phyloP scores from a whole-genome alignment of 305 asterid species.

The Plantago coronopus region DNA sequence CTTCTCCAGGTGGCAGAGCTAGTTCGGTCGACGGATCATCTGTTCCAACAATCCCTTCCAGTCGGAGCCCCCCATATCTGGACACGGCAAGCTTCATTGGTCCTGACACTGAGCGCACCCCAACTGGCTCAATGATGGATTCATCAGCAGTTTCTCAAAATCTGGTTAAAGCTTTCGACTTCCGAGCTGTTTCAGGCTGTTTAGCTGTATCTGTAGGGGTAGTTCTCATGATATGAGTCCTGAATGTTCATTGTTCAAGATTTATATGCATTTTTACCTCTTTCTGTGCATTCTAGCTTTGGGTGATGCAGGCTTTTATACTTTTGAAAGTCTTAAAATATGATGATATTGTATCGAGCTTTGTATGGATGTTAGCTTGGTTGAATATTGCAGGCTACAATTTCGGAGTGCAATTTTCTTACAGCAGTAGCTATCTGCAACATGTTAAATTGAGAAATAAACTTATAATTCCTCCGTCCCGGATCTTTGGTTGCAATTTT shows the following conservation, averaged over 20 bases:
- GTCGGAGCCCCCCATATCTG: constrained; percentile 55
- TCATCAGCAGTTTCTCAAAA: constrained; percentile 38
- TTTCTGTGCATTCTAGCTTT: constrained; percentile 7
- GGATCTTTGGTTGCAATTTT: too few species aligned
- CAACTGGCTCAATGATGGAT: constrained; percentile 38
- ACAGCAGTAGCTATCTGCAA: too few species aligned
- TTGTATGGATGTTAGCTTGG: constrained; percentile 2
- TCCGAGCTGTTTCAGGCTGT: constrained; percentile 16
- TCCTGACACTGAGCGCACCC: constrained; percentile 59
- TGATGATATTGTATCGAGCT: not conserved
- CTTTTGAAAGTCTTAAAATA: too few species aligned
- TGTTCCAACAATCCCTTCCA: constrained; percentile 67
- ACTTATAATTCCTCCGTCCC: too few species aligned
- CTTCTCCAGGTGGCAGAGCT: constrained; percentile 47
- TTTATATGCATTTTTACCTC: not conserved
- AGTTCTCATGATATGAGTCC: constrained; percentile 26
- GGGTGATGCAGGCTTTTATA: constrained; percentile 4
- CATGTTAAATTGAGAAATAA: too few species aligned
- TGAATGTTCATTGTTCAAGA: constrained; percentile 9
- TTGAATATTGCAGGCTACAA: too few species aligned
- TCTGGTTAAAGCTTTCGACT: constrained; percentile 9
- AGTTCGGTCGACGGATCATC: constrained; percentile 25
- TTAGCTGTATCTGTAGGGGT: constrained; percentile 29
- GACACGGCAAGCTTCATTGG: constrained; percentile 39
- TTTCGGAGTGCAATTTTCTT: too few species aligned